Evolutionary conservation across 208 protist species (phyloP).

Genomic region (Leishmania mexicana): DNA sequence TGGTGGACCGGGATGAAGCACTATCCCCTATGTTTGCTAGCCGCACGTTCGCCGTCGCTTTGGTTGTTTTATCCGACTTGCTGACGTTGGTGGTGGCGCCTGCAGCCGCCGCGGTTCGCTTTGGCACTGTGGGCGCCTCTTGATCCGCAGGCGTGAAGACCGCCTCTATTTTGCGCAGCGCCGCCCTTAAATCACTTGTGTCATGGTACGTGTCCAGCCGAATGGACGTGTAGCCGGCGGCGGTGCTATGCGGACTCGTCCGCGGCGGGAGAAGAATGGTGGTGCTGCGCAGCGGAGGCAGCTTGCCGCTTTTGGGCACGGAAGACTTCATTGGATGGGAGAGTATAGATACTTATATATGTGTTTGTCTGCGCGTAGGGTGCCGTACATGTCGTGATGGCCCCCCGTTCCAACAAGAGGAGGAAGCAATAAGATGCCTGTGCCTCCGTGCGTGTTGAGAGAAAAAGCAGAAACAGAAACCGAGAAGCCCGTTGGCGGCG

Average conservation of each 20-base stretch:
- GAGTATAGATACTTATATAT: not conserved
- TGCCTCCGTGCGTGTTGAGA: not conserved
- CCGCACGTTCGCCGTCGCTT: not conserved
- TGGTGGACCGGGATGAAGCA: not conserved
- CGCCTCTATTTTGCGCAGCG: slow-evolving; percentile 23
- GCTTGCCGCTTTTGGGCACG: not conserved
- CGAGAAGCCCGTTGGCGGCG: not conserved
- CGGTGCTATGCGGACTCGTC: not conserved
- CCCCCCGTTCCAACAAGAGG: not conserved
- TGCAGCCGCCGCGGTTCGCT: not conserved
- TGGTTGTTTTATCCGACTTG: not conserved
- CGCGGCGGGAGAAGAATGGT: slow-evolving; percentile 9
- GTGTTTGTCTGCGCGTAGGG: not conserved
- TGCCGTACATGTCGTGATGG: not conserved
- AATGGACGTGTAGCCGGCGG: slow-evolving; percentile 9
- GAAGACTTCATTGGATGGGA: slow-evolving; percentile 3
- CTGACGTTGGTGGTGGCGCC: not conserved
- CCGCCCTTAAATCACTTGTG: slow-evolving; percentile 34
- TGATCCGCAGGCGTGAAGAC: slow-evolving; percentile 11
- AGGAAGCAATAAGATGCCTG: not conserved
- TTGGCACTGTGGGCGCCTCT: not conserved
- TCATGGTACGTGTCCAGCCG: slow-evolving; percentile 34
- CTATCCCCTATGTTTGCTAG: not conserved
- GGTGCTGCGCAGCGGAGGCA: slow-evolving; percentile 22
- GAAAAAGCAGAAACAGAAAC: not conserved